Evolutionary conservation across 1,284 basidiomycete genomes (phyloP).

Genomic region (Coniferiporia sulphurascens): DNA sequence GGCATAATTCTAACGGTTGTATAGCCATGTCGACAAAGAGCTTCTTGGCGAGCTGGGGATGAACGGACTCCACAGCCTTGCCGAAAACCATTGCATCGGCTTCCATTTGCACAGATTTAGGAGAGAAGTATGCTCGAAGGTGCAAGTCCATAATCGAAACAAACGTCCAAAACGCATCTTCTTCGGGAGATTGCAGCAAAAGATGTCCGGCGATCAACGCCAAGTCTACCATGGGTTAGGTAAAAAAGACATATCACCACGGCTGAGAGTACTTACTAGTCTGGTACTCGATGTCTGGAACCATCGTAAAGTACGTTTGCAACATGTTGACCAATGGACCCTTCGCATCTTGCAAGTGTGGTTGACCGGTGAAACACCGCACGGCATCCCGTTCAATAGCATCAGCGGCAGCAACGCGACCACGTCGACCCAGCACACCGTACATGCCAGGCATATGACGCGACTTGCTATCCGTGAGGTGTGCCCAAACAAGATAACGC

Average conservation of each 20-base stretch:
- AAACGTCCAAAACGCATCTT: slow-evolving; percentile 94
- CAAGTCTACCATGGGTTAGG: slow-evolving; percentile 49
- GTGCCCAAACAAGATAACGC: slow-evolving; percentile 81
- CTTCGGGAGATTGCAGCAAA: slow-evolving; percentile 78
- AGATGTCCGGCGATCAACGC: slow-evolving; percentile 75
- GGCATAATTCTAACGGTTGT: slow-evolving; percentile 49
- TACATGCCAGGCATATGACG: slow-evolving; percentile 70
- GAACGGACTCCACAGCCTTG: slow-evolving; percentile 65
- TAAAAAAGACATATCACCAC: slow-evolving; percentile 10
- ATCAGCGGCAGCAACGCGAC: slow-evolving; percentile 44
- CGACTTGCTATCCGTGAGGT: slow-evolving; percentile 70
- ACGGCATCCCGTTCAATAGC: slow-evolving; percentile 62
- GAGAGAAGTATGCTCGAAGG: slow-evolving; percentile 76
- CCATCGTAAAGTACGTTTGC: slow-evolving; percentile 75
- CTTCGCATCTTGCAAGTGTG: slow-evolving; percentile 48
- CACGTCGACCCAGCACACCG: slow-evolving; percentile 55
- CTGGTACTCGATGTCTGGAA: slow-evolving; percentile 73
- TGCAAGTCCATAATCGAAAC: slow-evolving; percentile 79
- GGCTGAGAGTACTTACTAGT: slow-evolving; percentile 34
- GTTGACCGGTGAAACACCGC: slow-evolving; percentile 46
- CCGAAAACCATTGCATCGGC: slow-evolving; percentile 78
- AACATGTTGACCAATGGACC: slow-evolving; percentile 54
- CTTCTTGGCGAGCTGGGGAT: slow-evolving; percentile 60
- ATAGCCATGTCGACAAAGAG: slow-evolving; percentile 64
- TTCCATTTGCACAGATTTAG: slow-evolving; percentile 68